A percentile compares a stretch with the other conserved stretches of the same genome.
Evolutionary conservation across 345 rosid genomes (phyloP).

Genomic region (Punica granatum): DNA sequence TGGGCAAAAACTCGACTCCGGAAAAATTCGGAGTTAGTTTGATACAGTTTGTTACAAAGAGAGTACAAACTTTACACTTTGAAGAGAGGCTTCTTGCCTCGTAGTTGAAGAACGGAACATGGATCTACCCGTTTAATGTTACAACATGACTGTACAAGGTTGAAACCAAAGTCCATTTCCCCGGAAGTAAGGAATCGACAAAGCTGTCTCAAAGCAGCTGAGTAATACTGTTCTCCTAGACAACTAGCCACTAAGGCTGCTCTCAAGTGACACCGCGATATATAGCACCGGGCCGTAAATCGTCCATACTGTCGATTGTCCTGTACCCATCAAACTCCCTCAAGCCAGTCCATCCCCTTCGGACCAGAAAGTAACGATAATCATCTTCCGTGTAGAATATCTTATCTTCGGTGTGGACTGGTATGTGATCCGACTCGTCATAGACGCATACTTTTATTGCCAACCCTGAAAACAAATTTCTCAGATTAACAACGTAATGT

Average conservation of each 20-base stretch:
- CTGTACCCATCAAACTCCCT: slow-evolving; percentile 82
- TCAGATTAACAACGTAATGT: neutral
- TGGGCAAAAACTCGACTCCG: neutral
- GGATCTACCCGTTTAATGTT: neutral
- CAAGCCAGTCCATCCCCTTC: slow-evolving; percentile 65
- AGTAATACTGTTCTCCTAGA: no score
- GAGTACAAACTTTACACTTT: neutral
- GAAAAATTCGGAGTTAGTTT: neutral
- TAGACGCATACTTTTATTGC: slow-evolving; percentile 74
- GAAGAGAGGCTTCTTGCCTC: neutral
- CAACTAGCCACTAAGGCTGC: neutral
- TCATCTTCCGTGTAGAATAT: slow-evolving; percentile 84
- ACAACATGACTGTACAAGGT: neutral
- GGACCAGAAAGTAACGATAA: slow-evolving; percentile 64
- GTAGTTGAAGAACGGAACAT: neutral
- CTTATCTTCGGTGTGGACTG: slow-evolving; percentile 83
- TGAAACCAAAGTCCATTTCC: neutral
- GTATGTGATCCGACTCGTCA: slow-evolving; percentile 74
- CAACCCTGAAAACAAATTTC: slow-evolving; percentile 42
- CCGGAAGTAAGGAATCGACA: neutral
- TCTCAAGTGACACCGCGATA: slow-evolving; percentile 69
- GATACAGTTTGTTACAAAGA: neutral
- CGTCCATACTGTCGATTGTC: slow-evolving; percentile 80
- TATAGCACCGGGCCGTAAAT: slow-evolving; percentile 67
- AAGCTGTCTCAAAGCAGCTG: neutral